A percentile compares a stretch with the other conserved stretches of the same genome.
phyloP scores from a whole-genome alignment of 805 yeast genomes.

The Teunomyces pallodes region DNA sequence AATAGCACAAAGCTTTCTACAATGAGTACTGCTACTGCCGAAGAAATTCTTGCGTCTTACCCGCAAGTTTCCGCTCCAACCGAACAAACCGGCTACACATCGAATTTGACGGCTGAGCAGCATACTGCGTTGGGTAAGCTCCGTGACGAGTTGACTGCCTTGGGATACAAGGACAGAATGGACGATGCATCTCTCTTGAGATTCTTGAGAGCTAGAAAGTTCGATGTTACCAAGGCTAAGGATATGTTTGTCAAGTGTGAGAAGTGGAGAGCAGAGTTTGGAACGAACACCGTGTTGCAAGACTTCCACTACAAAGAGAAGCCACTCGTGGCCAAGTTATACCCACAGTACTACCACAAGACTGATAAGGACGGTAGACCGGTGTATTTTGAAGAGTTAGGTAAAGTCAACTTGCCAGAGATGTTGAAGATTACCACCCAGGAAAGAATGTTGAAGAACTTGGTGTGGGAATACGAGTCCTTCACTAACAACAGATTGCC shows the following conservation, averaged over 20 bases:
- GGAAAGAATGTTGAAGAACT: slow-evolving; percentile 92
- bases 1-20: background rate
- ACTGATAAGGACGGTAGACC: slow-evolving; percentile 98
- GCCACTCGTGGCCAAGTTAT: slow-evolving; percentile 79
- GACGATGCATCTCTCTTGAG: slow-evolving; percentile 85
- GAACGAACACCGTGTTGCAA: slow-evolving; percentile 78
- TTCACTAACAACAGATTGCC: slow-evolving; percentile 83
- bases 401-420: slow-evolving; percentile 82
- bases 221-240: slow-evolving; percentile 74
- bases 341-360: slow-evolving; percentile 97
- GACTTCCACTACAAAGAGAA: slow-evolving; percentile 95
- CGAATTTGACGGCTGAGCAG: slow-evolving; percentile 72
- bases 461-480: slow-evolving; percentile 97
- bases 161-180: slow-evolving; percentile 71
- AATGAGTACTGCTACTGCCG: slow-evolving; percentile 7
- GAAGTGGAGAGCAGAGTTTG: slow-evolving; percentile 85
- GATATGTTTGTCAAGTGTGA: slow-evolving; percentile 86
- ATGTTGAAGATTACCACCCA: slow-evolving; percentile 93
- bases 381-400: slow-evolving; percentile 89
- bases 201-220: slow-evolving; percentile 93
- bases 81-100: slow-evolving; percentile 73
- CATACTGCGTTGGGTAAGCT: slow-evolving; percentile 55
- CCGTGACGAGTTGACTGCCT: slow-evolving; percentile 53
- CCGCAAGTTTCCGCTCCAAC: slow-evolving; percentile 69
- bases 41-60: slow-evolving; percentile 52